These are phyloP conservation scores for Citrus reticulata DNA, from an alignment of 345 rosid genomes.

Conservation along the genomic window DNA sequence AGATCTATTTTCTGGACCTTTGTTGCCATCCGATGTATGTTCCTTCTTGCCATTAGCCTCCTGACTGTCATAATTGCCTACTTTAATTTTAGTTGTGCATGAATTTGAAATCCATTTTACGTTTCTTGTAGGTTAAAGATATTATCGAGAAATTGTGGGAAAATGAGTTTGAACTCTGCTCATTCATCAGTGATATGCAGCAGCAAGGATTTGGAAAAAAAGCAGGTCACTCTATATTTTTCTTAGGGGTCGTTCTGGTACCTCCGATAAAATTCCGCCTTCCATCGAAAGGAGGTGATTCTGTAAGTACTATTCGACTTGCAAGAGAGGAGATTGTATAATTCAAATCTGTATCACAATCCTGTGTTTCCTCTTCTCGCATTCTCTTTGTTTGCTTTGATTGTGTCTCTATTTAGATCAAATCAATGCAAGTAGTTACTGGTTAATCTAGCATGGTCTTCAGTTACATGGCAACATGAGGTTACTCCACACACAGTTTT, in stretches of 20 bases:
- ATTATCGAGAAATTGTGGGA: constrained; percentile 67
- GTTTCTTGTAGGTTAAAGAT: constrained; percentile 44
- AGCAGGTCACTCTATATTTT: constrained; percentile 62
- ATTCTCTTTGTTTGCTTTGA: neutral
- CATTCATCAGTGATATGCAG: constrained; percentile 73
- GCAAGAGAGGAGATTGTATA: neutral
- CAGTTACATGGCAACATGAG: neutral
- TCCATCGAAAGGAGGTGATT: constrained; percentile 79
- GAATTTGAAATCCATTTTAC: constrained; percentile 6
- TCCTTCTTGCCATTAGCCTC: constrained; percentile 11
- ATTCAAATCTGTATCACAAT: neutral
- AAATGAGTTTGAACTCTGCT: constrained; percentile 75
- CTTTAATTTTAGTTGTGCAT: neutral
- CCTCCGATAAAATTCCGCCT: constrained; percentile 92
- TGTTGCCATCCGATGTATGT: constrained; percentile 76
- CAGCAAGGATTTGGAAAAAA: constrained; percentile 44
- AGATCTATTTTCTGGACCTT: constrained; percentile 31
- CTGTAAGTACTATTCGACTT: constrained; percentile 52
- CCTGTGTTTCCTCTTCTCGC: neutral
- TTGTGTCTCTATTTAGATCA: neutral
- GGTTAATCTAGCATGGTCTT: neutral
- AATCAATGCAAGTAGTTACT: neutral
- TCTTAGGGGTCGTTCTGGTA: constrained; percentile 73
- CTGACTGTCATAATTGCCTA: neutral
- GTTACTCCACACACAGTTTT: neutral